Conservation (phyloP, 2,329 filamentous ascomycete species). For the Talaromyces sp. region DNA sequence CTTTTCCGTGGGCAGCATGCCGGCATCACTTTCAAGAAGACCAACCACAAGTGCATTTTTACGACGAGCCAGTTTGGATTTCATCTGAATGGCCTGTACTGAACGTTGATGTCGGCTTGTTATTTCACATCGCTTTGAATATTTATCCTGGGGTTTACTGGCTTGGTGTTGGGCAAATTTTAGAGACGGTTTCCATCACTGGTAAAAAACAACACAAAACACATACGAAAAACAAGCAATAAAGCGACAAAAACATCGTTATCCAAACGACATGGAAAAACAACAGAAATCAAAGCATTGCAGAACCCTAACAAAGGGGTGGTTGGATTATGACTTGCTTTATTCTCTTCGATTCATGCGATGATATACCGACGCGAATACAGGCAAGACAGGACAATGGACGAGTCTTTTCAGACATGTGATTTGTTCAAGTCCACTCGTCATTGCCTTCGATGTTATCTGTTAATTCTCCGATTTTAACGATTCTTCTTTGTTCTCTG, state of each 20-base stretch:
- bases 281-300: not conserved
- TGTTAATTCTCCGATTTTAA: not conserved
- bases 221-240: slow-evolving; percentile 4
- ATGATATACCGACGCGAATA: not conserved
- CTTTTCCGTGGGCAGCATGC: not conserved
- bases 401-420: not conserved
- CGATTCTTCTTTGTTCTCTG: slow-evolving; percentile 4
- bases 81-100: not conserved
- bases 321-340: not conserved
- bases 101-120: not conserved
- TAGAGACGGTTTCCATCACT: slow-evolving; percentile 34
- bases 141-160: slow-evolving; percentile 19
- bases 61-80: not conserved
- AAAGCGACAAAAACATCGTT: slow-evolving; percentile 8
- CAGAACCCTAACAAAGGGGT: not conserved
- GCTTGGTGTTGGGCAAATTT: slow-evolving; percentile 24
- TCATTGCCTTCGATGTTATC: not conserved
- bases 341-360: not conserved
- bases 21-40: not conserved
- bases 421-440: not conserved
- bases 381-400: not conserved
- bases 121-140: slow-evolving; percentile 13
- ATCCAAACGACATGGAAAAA: not conserved
- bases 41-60: not conserved
- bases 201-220: slow-evolving; percentile 28